A percentile compares a stretch with the other conserved stretches of the same genome.
Conservation (phyloP, 2,329 filamentous ascomycete genomes). For the Chaetomiaceae sp. region DNA sequence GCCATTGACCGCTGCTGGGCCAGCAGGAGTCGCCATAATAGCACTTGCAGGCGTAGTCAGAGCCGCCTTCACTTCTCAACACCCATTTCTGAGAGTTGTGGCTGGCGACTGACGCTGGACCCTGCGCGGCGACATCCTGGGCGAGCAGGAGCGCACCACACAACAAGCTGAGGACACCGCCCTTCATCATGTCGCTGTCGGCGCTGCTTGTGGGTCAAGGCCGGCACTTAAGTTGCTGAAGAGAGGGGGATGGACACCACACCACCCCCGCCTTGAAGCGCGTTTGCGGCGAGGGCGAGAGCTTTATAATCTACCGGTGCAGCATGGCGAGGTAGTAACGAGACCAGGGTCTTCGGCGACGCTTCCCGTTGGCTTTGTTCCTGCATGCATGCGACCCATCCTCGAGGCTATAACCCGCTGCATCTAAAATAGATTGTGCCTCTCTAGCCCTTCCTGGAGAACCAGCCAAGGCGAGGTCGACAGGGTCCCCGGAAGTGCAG, state of each 20-base stretch:
- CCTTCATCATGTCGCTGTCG: constrained; percentile 14
- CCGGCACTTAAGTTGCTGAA: constrained; percentile 1
- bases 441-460: no score
- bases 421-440: background rate
- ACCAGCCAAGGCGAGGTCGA: no score
- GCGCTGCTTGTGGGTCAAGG: background rate
- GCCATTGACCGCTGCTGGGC: constrained; percentile 21
- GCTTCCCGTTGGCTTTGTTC: background rate
- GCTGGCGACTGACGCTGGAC: background rate
- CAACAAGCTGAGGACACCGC: constrained; percentile 11
- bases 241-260: background rate
- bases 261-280: background rate
- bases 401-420: constrained; percentile 12
- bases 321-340: background rate
- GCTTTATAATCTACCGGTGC: background rate
- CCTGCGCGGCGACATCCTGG: constrained; percentile 1
- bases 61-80: constrained; percentile 15
- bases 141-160: constrained; percentile 14
- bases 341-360: background rate
- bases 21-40: constrained; percentile 25
- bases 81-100: constrained; percentile 11
- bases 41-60: constrained; percentile 26
- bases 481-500: no score
- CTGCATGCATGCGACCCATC: constrained; percentile 8
- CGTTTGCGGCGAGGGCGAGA: background rate